Evolutionary conservation across 2,329 filamentous ascomycete species (phyloP), one percentile per base, ranked within the genome.

Genomic region (Fusarium vanettenii): DNA sequence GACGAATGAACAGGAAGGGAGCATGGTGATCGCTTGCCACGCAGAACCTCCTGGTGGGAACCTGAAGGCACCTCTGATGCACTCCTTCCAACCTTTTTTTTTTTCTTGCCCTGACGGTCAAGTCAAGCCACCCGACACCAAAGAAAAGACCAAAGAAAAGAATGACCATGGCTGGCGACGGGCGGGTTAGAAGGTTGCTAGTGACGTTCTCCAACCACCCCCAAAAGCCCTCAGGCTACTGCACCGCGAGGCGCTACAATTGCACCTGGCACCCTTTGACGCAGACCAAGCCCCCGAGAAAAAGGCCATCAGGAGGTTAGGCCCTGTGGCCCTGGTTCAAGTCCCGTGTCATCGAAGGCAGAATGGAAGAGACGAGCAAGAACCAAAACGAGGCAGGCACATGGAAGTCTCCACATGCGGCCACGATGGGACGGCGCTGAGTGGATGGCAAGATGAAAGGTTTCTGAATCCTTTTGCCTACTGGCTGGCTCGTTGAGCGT

Each of bases 151-250:
- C 39, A 37, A 63, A 73, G 60, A 55, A 70, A 60, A 27, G 29
- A 66, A 74, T 70, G 60, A 61, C 31, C 69, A 75, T 67, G 72
- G 72, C 69, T 75, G 73, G 64, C 27, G 70, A 64, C 59, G 52
- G 64, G 65, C 27, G 27, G 50, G 18, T 31, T 31, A 13, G 50
- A 55, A 55, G 50, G 50, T 31, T 55, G 50, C 70, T 68, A 61
- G 66, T 76, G 70, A 76, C 70, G 60, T 72, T 61, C 43, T 72
- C 72, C 73, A 74, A 76, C 73, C 73, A 75, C 73, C 70, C 67
- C 67, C 65, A 61, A 63, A 61, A 74, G 41, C 52, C 55, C 27
- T 41, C 29, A 37, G 52, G 33, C 57, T 61, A 62, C 22, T 56
- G 43, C 39, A 41, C 37, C 31, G 45, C 27, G 41, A 60, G 29